Evolutionary conservation across 139 green algal species (phyloP).

Genomic region (Chlorella vulgaris): DNA sequence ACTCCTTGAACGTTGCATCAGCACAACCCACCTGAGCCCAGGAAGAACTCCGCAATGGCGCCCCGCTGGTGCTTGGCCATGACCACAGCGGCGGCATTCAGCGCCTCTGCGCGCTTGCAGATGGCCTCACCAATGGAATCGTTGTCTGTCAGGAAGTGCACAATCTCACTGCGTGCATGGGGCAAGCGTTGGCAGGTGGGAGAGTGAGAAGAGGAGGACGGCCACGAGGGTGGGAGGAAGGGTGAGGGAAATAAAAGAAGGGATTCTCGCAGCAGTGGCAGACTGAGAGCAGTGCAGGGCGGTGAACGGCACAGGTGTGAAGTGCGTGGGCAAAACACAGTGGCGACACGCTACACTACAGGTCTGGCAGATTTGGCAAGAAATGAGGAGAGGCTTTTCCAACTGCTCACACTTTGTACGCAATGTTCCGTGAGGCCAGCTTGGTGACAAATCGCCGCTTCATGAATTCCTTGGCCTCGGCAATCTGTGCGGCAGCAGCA

Average conservation of each 20-base stretch:
- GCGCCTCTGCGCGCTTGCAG: conserved; percentile 55
- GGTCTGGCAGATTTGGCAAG: no score
- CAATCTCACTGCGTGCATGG: conserved; percentile 51
- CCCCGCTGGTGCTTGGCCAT: conserved; percentile 69
- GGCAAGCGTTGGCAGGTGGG: no score
- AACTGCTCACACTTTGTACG: conserved; percentile 39
- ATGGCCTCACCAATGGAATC: conserved; percentile 60
- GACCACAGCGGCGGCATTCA: conserved; percentile 56
- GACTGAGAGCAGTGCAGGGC: no score
- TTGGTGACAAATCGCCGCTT: conserved; percentile 54
- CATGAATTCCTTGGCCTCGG: conserved; percentile 57
- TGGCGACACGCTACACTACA: no score
- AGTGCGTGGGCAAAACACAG: no score
- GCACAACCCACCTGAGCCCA: conserved; percentile 49
- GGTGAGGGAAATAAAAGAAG: no score
- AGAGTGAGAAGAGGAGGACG: no score
- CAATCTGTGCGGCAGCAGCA: conserved; percentile 27
- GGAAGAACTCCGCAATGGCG: conserved; percentile 61
- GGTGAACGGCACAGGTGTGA: no score
- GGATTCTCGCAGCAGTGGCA: no score
- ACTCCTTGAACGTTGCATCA: no score
- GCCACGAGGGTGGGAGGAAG: no score
- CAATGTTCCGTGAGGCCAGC: conserved; percentile 36
- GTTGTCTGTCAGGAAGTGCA: conserved; percentile 65
- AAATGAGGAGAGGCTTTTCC: background rate